Conservation (phyloP, 192 early-diverging fungal species). For the Paraglomus occultum region DNA sequence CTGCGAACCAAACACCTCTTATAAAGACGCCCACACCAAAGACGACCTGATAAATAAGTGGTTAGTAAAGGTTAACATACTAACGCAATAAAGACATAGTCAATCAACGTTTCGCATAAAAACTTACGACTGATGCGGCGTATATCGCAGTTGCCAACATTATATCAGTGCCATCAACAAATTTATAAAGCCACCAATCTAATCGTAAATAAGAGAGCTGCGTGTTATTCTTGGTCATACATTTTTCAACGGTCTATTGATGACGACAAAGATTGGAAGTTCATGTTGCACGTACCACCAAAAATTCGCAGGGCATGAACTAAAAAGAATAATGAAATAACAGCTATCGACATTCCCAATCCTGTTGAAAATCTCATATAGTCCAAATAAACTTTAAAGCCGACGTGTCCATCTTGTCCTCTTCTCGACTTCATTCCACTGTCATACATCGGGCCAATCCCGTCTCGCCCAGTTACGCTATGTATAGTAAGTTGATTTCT, state of each 20-base stretch:
- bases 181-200: conserved; percentile 48
- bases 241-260: neutral
- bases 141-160: conserved; percentile 54
- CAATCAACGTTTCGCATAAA: neutral
- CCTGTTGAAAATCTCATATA: conserved; percentile 51
- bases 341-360: conserved; percentile 41
- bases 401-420: conserved; percentile 33
- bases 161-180: conserved; percentile 34
- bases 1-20: conserved; percentile 55
- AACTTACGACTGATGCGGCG: conserved; percentile 44
- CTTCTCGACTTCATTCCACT: conserved; percentile 38
- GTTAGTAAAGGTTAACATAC: neutral
- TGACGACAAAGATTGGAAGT: neutral
- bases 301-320: conserved; percentile 63
- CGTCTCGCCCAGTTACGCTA: conserved; percentile 53
- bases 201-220: conserved; percentile 20
- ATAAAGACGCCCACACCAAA: conserved; percentile 53
- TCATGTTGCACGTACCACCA: conserved; percentile 15
- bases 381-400: conserved; percentile 36
- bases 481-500: conserved; percentile 74
- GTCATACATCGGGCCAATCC: conserved; percentile 15
- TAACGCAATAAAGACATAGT: neutral
- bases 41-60: conserved; percentile 23
- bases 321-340: conserved; percentile 52
- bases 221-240: neutral